phyloP scores from a whole-genome alignment of 2,329 filamentous ascomycete species.

The Neopestalotiopsis rosae region DNA sequence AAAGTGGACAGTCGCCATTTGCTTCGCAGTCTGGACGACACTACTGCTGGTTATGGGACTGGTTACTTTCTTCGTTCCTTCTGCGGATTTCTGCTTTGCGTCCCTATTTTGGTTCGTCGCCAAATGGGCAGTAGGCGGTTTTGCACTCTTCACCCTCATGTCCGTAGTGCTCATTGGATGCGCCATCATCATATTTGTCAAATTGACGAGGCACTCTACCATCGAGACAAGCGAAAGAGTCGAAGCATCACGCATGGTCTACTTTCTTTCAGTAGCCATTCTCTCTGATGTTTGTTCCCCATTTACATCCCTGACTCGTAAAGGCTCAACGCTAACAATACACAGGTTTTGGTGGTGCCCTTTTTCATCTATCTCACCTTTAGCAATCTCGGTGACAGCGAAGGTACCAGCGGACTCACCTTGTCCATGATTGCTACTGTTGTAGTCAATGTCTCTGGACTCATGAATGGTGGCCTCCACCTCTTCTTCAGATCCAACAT shows the following conservation, averaged over 20 bases:
- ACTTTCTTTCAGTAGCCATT: slow-evolving; percentile 64
- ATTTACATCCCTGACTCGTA: neutral
- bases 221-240: slow-evolving; percentile 66
- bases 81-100: slow-evolving; percentile 68
- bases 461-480: slow-evolving; percentile 69
- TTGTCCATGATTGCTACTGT: slow-evolving; percentile 69
- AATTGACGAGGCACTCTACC: slow-evolving; percentile 57
- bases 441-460: slow-evolving; percentile 68
- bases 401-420: slow-evolving; percentile 51
- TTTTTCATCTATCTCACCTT: slow-evolving; percentile 67
- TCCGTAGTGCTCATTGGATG: slow-evolving; percentile 55
- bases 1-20: slow-evolving; percentile 65
- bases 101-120: slow-evolving; percentile 72
- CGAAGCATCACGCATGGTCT: slow-evolving; percentile 72
- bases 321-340: slow-evolving; percentile 30
- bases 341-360: slow-evolving; percentile 63
- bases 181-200: slow-evolving; percentile 60
- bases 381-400: slow-evolving; percentile 39
- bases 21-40: slow-evolving; percentile 55
- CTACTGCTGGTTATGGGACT: slow-evolving; percentile 62
- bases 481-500: slow-evolving; percentile 70
- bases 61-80: slow-evolving; percentile 59
- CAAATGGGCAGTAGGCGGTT: slow-evolving; percentile 62
- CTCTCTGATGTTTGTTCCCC: slow-evolving; percentile 58
- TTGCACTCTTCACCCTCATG: slow-evolving; percentile 58